Percentiles rank a stretch among this genome's conserved stretches.
phyloP scores from a whole-genome alignment of 352 stramenopile genomes.

The Vaucheria bursata region DNA sequence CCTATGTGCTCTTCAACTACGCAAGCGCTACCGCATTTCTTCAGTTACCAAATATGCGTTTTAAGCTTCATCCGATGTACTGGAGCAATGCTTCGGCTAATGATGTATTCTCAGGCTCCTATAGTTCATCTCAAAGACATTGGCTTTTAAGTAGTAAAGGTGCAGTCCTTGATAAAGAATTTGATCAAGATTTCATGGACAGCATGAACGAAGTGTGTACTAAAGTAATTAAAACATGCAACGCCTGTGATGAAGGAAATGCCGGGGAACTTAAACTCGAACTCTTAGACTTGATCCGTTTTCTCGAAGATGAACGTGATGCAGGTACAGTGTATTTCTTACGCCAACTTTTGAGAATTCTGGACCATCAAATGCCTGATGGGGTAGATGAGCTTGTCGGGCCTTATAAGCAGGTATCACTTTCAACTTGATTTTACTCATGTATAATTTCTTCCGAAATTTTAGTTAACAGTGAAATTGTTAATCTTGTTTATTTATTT shows the following conservation, averaged over 20 bases:
- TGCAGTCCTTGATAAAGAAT: constrained; percentile 5
- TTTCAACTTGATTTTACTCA: no score
- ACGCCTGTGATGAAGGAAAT: not conserved
- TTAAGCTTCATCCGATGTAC: no score
- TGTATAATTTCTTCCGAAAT: no score
- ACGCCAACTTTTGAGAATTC: not conserved
- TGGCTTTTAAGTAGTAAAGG: no score
- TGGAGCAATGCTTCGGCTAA: no score
- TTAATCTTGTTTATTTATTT: no score
- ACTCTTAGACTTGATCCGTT: not conserved
- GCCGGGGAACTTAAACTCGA: not conserved
- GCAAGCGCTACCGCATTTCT: no score
- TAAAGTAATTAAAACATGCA: not conserved
- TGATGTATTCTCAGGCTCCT: no score
- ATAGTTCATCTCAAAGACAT: no score
- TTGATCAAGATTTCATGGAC: not conserved
- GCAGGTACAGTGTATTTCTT: constrained; percentile 1
- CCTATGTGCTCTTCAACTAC: no score
- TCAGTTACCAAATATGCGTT: no score
- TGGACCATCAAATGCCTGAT: not conserved
- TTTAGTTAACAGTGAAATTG: no score
- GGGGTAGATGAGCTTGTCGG: not conserved
- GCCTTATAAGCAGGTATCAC: constrained; percentile 6
- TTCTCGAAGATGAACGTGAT: not conserved
- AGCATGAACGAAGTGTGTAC: constrained; percentile 12